phyloP scores from a whole-genome alignment of 1,139 yeast genomes.

The Casaregolazyma lundiana region DNA sequence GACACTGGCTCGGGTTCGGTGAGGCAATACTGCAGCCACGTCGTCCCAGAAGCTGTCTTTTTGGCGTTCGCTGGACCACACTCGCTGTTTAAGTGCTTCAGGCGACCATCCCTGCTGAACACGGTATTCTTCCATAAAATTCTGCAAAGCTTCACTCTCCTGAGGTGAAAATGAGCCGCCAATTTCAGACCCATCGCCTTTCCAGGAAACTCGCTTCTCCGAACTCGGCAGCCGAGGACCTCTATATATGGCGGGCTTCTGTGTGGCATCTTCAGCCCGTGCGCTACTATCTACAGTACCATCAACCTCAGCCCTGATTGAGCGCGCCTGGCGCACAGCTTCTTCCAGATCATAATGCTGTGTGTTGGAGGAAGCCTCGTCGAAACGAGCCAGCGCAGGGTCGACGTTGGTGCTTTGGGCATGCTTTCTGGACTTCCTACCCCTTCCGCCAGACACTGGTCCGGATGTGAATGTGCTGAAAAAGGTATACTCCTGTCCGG shows the following conservation, averaged over 20 bases:
- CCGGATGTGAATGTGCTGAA: slow-evolving; percentile 4
- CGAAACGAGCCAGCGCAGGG: slow-evolving; percentile 20
- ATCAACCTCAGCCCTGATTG: slow-evolving; percentile 15
- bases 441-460: slow-evolving; percentile 3
- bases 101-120: slow-evolving; percentile 55
- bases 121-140: slow-evolving; percentile 66
- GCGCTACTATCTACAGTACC: slow-evolving; percentile 6
- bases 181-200: slow-evolving; percentile 28
- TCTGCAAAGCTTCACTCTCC: slow-evolving; percentile 68
- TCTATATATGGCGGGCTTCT: slow-evolving; percentile 2
- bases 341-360: slow-evolving; percentile 24
- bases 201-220: slow-evolving; percentile 18
- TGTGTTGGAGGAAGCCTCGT: slow-evolving; percentile 18
- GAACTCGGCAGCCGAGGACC: not conserved
- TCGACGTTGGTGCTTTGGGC: slow-evolving; percentile 18
- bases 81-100: slow-evolving; percentile 69
- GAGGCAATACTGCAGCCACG: slow-evolving; percentile 70
- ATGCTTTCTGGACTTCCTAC: slow-evolving; percentile 7
- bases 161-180: slow-evolving; percentile 53
- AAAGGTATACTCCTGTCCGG: slow-evolving; percentile 2
- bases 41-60: slow-evolving; percentile 89
- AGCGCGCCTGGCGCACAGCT: slow-evolving; percentile 28
- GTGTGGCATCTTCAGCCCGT: not conserved
- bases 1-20: slow-evolving; percentile 79
- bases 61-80: slow-evolving; percentile 80